phyloP scores from a whole-genome alignment of 345 rosid species.

The Ceriops decandra region DNA sequence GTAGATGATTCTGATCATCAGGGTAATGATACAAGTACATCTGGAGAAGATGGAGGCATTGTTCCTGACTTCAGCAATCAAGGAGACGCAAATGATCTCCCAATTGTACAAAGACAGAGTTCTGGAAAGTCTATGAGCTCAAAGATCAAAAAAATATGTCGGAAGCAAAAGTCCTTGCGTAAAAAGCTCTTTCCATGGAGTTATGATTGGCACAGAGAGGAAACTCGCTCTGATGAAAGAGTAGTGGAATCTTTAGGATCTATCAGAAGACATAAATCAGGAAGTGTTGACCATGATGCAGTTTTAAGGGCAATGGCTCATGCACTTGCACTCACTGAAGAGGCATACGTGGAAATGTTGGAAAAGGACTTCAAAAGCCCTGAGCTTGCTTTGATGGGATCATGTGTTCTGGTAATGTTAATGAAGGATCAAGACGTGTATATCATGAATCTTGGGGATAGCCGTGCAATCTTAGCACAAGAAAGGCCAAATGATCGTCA shows the following conservation, averaged over 20 bases:
- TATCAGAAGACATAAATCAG: slow-evolving; percentile 79
- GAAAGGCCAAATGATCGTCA: slow-evolving; percentile 81
- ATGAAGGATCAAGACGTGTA: slow-evolving; percentile 98
- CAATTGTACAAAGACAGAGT: slow-evolving; percentile 47
- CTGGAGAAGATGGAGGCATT: slow-evolving; percentile 57
- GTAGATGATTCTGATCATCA: slow-evolving; percentile 33
- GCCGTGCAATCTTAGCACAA: slow-evolving; percentile 83
- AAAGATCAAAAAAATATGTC: slow-evolving; percentile 60
- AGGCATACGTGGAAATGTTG: slow-evolving; percentile 91
- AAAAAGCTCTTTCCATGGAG: slow-evolving; percentile 96
- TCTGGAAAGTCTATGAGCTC: slow-evolving; percentile 58
- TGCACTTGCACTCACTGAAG: slow-evolving; percentile 71
- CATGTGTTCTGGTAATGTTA: slow-evolving; percentile 89
- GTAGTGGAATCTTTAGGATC: slow-evolving; percentile 58
- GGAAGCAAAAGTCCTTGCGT: slow-evolving; percentile 81
- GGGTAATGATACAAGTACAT: slow-evolving; percentile 68
- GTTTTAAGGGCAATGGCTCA: slow-evolving; percentile 81
- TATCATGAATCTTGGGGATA: slow-evolving; percentile 95
- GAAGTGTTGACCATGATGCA: slow-evolving; percentile 67
- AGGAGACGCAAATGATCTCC: slow-evolving; percentile 26
- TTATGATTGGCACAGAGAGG: slow-evolving; percentile 96
- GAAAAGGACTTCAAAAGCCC: slow-evolving; percentile 79
- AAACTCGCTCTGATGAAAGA: slow-evolving; percentile 55
- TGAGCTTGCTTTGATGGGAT: slow-evolving; percentile 95
- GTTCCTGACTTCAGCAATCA: slow-evolving; percentile 36